Evolutionary conservation across 2,329 filamentous ascomycete genomes (phyloP).

Genomic region (Cryphonectria radicalis): DNA sequence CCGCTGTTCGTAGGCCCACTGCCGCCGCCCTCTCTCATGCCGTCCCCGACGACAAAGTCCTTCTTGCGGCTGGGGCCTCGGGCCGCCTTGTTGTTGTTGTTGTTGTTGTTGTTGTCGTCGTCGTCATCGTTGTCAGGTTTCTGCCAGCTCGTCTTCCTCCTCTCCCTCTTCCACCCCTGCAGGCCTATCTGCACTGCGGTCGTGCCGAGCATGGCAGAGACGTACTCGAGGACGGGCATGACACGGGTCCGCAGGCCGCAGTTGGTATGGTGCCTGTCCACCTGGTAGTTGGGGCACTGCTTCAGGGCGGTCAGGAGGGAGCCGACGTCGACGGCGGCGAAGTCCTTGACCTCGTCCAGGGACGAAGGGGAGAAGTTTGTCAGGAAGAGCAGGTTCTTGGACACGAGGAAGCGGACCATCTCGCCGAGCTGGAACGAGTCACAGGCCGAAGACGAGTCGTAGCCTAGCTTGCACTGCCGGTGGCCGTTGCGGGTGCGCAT

Average conservation of each 20-base stretch:
- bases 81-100: neutral
- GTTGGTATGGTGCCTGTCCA: slow-evolving; percentile 74
- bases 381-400: slow-evolving; percentile 64
- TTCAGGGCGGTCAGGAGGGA: slow-evolving; percentile 63
- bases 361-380: slow-evolving; percentile 57
- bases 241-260: slow-evolving; percentile 71
- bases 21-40: slow-evolving; percentile 22
- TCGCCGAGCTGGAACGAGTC: slow-evolving; percentile 81
- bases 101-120: neutral
- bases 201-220: slow-evolving; percentile 61
- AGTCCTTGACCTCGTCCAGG: slow-evolving; percentile 49
- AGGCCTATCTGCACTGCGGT: slow-evolving; percentile 49
- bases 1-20: neutral
- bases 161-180: slow-evolving; percentile 51
- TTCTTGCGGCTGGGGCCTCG: slow-evolving; percentile 6
- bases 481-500: slow-evolving; percentile 52
- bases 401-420: slow-evolving; percentile 72
- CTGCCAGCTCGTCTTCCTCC: slow-evolving; percentile 48
- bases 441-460: slow-evolving; percentile 72
- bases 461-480: slow-evolving; percentile 73
- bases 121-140: slow-evolving; percentile 29
- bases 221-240: slow-evolving; percentile 67
- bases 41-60: slow-evolving; percentile 24
- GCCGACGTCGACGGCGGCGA: slow-evolving; percentile 64
- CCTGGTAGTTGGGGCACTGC: slow-evolving; percentile 73